Percentiles rank a stretch among this genome's conserved stretches.
These are phyloP conservation scores for Neoboletus subvelutipes DNA, from an alignment of 768 basidiomycete genomes.

Conservation along the genomic window DNA sequence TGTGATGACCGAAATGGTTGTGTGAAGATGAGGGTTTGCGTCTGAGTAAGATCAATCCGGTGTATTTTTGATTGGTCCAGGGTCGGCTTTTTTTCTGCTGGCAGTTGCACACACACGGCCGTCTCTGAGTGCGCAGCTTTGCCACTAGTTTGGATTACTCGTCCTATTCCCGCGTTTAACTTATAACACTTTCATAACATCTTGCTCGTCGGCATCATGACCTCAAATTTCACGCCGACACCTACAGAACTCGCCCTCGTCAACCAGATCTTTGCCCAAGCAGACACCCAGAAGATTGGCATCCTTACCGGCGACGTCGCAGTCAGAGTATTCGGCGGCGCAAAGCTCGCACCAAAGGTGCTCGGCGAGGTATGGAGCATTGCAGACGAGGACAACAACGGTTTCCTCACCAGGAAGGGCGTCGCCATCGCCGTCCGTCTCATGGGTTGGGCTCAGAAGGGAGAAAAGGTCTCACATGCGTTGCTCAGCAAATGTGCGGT, in stretches of 20 bases:
- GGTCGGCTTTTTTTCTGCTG: slow-evolving; percentile 2
- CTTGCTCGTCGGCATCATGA: slow-evolving; percentile 31
- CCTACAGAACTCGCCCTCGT: slow-evolving; percentile 57
- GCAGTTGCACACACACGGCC: slow-evolving; percentile 5
- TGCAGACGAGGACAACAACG: slow-evolving; percentile 91
- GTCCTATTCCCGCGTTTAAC: slow-evolving; percentile 10
- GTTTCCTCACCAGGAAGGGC: slow-evolving; percentile 85
- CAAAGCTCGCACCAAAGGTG: slow-evolving; percentile 70
- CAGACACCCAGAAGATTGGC: slow-evolving; percentile 77
- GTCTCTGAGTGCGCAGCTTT: slow-evolving; percentile 19
- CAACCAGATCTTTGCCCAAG: slow-evolving; percentile 67
- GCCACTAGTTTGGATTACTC: background rate
- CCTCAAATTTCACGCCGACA: slow-evolving; percentile 45
- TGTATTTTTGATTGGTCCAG: background rate
- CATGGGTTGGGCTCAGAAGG: slow-evolving; percentile 91
- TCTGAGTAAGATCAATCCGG: background rate
- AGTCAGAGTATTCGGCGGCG: slow-evolving; percentile 79
- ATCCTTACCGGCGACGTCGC: slow-evolving; percentile 90
- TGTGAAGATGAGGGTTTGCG: background rate
- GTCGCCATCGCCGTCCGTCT: slow-evolving; percentile 87
- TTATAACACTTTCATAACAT: slow-evolving; percentile 17
- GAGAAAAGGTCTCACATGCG: slow-evolving; percentile 62
- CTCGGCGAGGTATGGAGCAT: slow-evolving; percentile 94
- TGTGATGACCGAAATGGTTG: background rate
- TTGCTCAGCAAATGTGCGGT: slow-evolving; percentile 70